These are phyloP conservation scores for Candida qinlingensis DNA, from an alignment of 805 yeast genomes.

Conservation along the genomic window DNA sequence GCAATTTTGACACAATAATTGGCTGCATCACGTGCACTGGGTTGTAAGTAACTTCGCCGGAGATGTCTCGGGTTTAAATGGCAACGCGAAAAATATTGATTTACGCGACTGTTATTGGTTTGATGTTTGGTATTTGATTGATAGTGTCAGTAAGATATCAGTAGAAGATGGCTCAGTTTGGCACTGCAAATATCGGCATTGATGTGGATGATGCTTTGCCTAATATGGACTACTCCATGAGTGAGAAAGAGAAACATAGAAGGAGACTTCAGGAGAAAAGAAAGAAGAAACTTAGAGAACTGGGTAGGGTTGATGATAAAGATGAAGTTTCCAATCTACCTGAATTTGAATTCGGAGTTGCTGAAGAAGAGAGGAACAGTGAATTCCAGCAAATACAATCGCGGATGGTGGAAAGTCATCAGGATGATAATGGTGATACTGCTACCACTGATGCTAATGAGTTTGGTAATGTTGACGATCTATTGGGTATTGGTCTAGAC, in stretches of 20 bases:
- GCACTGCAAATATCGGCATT: neutral
- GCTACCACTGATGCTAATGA: neutral
- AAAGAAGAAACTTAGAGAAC: neutral
- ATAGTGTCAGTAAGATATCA: neutral
- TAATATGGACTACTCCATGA: neutral
- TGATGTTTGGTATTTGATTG: neutral
- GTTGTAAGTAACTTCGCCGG: neutral
- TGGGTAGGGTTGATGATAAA: neutral
- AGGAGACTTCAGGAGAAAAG: neutral
- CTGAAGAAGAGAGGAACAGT: neutral
- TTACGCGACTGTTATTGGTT: neutral
- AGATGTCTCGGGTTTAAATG: neutral
- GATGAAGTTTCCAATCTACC: neutral
- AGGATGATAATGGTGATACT: neutral
- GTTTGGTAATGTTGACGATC: slow-evolving; percentile 5
- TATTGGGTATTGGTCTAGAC: slow-evolving; percentile 9
- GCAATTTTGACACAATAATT: slow-evolving; percentile 2
- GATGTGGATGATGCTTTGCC: neutral
- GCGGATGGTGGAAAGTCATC: neutral
- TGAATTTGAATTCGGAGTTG: neutral
- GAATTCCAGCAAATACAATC: neutral
- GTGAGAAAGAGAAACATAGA: neutral
- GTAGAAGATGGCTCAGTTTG: neutral
- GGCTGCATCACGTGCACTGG: neutral
- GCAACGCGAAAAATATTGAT: too few relatives aligned